Conservation (phyloP, 768 basidiomycete species). For the Suillus spraguei region DNA sequence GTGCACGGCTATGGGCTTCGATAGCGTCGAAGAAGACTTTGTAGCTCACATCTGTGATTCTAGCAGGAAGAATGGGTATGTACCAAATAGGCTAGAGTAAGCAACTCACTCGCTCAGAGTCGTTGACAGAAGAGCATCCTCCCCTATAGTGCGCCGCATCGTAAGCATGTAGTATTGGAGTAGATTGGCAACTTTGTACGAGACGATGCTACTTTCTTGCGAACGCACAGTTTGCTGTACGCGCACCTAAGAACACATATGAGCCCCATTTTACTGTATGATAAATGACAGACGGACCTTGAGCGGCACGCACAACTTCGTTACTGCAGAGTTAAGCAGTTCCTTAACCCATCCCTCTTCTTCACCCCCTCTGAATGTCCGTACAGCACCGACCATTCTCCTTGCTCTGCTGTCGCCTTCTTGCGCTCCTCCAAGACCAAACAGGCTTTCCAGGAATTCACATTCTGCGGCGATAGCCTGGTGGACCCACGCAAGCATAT, state of each 20-base stretch:
- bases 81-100: neutral
- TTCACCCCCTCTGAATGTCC: conserved; percentile 55
- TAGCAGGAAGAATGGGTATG: conserved; percentile 30
- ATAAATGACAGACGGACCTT: conserved; percentile 51
- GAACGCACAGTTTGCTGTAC: conserved; percentile 93
- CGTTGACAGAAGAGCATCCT: conserved; percentile 73
- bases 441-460: conserved; percentile 89
- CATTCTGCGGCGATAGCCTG: conserved; percentile 94
- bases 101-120: conserved; percentile 75
- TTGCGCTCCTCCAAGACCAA: conserved; percentile 58
- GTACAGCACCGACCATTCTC: conserved; percentile 77
- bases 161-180: conserved; percentile 93
- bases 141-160: conserved; percentile 90
- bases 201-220: conserved; percentile 90
- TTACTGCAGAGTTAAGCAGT: conserved; percentile 79
- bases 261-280: neutral
- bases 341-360: conserved; percentile 82
- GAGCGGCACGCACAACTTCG: conserved; percentile 85
- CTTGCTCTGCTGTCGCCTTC: conserved; percentile 8
- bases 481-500: conserved; percentile 99
- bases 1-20: conserved; percentile 76
- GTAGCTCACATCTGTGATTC: conserved; percentile 81
- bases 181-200: conserved; percentile 94
- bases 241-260: conserved; percentile 54
- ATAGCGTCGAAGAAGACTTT: conserved; percentile 88